Evolutionary conservation across 2,329 filamentous ascomycete genomes (phyloP).

Genomic region (Fusarium pseudonygamai): DNA sequence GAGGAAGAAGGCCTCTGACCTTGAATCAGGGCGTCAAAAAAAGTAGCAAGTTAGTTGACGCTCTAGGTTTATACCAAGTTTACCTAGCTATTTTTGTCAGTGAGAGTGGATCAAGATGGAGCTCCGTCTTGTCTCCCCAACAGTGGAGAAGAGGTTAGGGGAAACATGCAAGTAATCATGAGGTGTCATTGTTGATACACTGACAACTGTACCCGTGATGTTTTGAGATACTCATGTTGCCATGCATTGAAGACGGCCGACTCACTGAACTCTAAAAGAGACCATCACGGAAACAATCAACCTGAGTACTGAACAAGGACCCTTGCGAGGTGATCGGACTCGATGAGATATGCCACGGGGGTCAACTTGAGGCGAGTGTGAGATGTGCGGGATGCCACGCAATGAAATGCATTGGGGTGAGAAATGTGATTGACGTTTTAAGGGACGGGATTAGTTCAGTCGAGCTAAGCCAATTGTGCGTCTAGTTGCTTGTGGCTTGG

Average conservation of each 20-base stretch:
- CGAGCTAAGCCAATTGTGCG: neutral
- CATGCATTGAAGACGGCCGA: neutral
- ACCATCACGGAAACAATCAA: neutral
- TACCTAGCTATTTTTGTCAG: neutral
- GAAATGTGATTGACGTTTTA: conserved; percentile 14
- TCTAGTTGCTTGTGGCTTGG: neutral
- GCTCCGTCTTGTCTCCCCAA: neutral
- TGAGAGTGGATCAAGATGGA: neutral
- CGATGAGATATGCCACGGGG: conserved; percentile 30
- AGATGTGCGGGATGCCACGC: conserved; percentile 24
- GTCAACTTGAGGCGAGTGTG: conserved; percentile 16
- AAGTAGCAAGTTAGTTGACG: neutral
- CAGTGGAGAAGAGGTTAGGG: neutral
- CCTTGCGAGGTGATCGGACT: conserved; percentile 26
- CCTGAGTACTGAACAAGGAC: neutral
- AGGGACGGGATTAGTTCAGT: neutral
- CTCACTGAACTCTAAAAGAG: conserved; percentile 6
- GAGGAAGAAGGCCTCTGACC: neutral
- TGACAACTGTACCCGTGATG: neutral
- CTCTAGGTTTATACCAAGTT: neutral
- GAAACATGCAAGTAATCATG: conserved; percentile 22
- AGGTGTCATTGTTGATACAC: conserved; percentile 17
- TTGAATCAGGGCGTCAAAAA: neutral
- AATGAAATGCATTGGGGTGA: conserved; percentile 1
- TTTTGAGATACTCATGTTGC: neutral